Evolutionary conservation across 2,329 filamentous ascomycete species (phyloP).

Genomic region (Neofusicoccum umdonicola): DNA sequence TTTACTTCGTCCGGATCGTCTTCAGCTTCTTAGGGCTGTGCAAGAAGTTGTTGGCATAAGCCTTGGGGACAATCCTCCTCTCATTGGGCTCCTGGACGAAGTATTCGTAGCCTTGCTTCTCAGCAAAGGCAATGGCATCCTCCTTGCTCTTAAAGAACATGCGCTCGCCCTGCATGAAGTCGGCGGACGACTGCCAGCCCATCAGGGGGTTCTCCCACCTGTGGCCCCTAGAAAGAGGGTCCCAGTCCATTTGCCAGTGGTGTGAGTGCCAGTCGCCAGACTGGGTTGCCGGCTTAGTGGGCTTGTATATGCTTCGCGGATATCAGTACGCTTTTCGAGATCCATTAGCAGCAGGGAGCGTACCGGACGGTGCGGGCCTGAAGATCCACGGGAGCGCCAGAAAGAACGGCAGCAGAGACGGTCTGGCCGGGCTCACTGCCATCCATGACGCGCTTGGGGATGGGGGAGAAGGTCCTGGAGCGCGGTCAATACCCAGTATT

Average conservation of each 20-base stretch:
- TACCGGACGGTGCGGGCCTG: conserved; percentile 94
- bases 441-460: conserved; percentile 85
- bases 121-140: conserved; percentile 89
- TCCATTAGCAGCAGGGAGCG: conserved; percentile 24
- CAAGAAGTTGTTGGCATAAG: conserved; percentile 94
- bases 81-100: conserved; percentile 96
- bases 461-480: conserved; percentile 78
- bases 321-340: conserved; percentile 20
- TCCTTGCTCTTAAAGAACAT: conserved; percentile 90
- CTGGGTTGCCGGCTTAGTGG: conserved; percentile 91
- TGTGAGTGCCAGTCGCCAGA: conserved; percentile 82
- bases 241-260: conserved; percentile 98
- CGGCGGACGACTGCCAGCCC: conserved; percentile 95
- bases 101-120: conserved; percentile 99
- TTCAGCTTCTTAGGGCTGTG: conserved; percentile 86
- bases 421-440: conserved; percentile 77
- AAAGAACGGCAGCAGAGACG: conserved; percentile 80
- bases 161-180: conserved; percentile 91
- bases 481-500: conserved; percentile 24
- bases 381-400: conserved; percentile 88
- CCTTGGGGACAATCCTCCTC: conserved; percentile 83
- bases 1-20: conserved; percentile 72
- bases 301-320: conserved; percentile 75
- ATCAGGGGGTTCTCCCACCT: conserved; percentile 98
- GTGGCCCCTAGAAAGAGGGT: conserved; percentile 85